Evolutionary conservation across 148 eudicot genomes (phyloP).

Genomic region (Rhododendron ferrugineum): DNA sequence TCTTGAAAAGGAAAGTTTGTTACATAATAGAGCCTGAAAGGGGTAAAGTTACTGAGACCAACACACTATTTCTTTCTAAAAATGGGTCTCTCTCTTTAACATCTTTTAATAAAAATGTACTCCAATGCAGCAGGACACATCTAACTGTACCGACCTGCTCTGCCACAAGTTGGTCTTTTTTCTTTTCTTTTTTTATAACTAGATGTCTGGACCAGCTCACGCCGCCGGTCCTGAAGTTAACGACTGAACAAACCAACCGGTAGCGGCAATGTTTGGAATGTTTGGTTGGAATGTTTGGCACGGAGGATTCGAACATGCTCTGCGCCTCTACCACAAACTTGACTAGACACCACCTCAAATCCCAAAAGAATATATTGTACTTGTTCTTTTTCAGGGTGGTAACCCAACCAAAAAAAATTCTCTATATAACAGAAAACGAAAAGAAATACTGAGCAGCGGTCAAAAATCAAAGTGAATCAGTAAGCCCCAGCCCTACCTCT

Average conservation of each 20-base stretch:
- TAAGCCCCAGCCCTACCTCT: neutral
- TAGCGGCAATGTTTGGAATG: neutral
- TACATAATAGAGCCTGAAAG: neutral
- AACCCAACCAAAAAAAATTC: neutral
- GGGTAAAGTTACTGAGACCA: neutral
- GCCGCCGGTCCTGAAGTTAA: neutral
- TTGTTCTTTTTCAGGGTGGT: neutral
- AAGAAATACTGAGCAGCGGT: neutral
- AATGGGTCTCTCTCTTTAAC: conserved; percentile 9
- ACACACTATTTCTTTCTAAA: neutral
- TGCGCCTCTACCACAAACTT: neutral
- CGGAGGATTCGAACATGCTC: neutral
- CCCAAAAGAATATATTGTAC: neutral
- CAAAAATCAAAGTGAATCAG: conserved; percentile 2
- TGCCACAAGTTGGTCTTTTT: neutral
- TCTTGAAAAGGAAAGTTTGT: neutral
- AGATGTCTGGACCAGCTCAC: neutral
- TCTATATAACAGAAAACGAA: neutral
- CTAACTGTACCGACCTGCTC: neutral
- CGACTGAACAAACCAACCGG: neutral
- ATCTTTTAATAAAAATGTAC: neutral
- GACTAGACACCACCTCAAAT: neutral
- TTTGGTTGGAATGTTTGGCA: neutral
- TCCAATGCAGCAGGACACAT: neutral
- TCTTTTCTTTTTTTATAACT: no score